Base-by-base conservation (phyloP, 768 basidiomycete species). In the Terana coerulea region DNA sequence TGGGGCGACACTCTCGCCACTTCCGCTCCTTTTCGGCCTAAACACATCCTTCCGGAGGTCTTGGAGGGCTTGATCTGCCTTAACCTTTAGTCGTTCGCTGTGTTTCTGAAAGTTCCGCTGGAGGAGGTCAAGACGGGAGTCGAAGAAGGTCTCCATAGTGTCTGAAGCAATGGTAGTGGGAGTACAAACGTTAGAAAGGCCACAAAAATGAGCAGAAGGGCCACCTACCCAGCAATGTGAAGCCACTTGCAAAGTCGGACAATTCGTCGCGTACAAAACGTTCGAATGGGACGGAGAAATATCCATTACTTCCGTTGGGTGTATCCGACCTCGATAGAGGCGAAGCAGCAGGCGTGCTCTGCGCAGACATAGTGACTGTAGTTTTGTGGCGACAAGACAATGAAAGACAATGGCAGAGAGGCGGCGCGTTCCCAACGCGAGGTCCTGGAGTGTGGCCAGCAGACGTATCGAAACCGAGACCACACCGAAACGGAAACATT, bases 101-200 rank as follows among this genome's bases (percentile, higher is more conserved):
- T 93, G 92, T 51, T 88, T 94, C 67, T 90, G 87, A 25, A 95
- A 77, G 51, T 83, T 83, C 35, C 94, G 83, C 66, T 95, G 89
- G 3, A 90, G 68, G 14, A 91, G 75, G 64, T 90, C 89, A 56
- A 90, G 73, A 64, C 89, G 86, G 1, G 93, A 92, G 71, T 98
- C 93, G 65, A 94, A 95, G 64, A 88, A 97, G 0, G 94, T 97
- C 70, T 97, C 94, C 66, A 94, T 74, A 8, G 94, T 95, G 68
- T 97, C 94, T 95, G 10, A 22, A 17, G 36, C 19, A n/a, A n/a
- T n/a, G n/a, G 39, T 21, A 19, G 19, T 46, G 5, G n/a, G n/a
- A 45, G 45, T 33, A 30, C 30, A 22, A 22, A 24, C 9, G 11
- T 46, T 29, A 2, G n/a, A n/a, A 12, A 22, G 35, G 5, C 9